Base-by-base conservation (phyloP, 495 filamentous ascomycete species). In the Symbiotaphrina buchneri region DNA sequence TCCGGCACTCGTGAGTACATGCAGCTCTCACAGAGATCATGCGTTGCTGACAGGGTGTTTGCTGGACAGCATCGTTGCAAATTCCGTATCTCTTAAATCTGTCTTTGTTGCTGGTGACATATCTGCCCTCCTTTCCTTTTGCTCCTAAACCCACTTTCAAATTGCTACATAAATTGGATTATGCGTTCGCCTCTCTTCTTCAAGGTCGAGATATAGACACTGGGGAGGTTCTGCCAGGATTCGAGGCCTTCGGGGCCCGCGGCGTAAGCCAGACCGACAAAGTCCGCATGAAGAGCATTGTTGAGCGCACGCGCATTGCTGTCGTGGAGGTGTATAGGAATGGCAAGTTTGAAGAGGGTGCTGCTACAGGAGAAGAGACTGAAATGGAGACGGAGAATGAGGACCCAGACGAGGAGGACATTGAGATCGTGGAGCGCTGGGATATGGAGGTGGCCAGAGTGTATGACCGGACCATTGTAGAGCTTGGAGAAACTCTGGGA, bases 11-110 rank as follows among this genome's bases (percentile, higher is more conserved):
- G 80, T 87, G 58, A 38, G 79, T 38, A 43, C 10, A 21, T 16
- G 7, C 7, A 30, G 21, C 11, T 3, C 22, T 13, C 22, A 25
- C 8, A 25, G 13, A 25, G 13, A 25, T 8, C 8, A 25, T 13
- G 22, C 13, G 22, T 8, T 8, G 22, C 22, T 25, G 13, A 25
- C 22, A 8, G 8, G 22, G 22, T n/a, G n/a, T n/a, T n/a, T n/a
- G 16, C 23, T 14, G 10, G 7, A 8, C 41, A 85, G 79, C 82
- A 20, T 67, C 63, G 23, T 56, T 92, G n/a, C 79, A 91, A 53
- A 68, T 81, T 8, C 74, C 80, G 19, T 81, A 75, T 42, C 58
- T 92, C 6, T 65, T 92, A 15, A 74, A 68, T 32, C 57, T 92
- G 29, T 79, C 81, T 0, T 58, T 68, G 32, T 55, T 81, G 17